Evolutionary conservation across 2,329 filamentous ascomycete species (phyloP), one percentile per base, ranked within the genome.

Genomic region (Alternaria triticimaculans): DNA sequence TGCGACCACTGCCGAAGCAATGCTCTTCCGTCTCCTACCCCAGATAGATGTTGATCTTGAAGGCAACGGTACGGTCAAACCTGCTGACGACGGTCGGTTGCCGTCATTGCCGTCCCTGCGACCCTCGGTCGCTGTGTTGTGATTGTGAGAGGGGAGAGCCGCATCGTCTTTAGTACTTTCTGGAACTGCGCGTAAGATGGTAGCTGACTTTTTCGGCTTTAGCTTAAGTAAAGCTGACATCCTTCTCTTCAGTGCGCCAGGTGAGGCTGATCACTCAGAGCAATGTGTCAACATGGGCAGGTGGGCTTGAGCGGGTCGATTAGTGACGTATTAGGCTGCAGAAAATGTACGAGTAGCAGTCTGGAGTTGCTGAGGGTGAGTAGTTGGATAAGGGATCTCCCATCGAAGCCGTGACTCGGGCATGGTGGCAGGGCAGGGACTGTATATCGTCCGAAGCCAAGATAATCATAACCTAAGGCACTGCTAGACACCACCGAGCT

Each of bases 111-210:
- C 59, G 25, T 37, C 49, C 46, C 58, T 37, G 48, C 50, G 33
- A 62, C 53, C 55, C 50, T 63, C 64, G 51, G 61, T 77, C 62
- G 74, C 73, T 26, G 80, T 67, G 41, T 82, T 80, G 68, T 80
- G 80, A 46, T 81, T 72, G 65, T 82, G 82, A 33, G 80, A 66
- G 66, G 68, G 70, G 68, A 69, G 70, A 71, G 63, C 68, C 58
- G 75, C 59, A 26, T 65, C 69, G 62, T 55, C 58, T 61, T 63
- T 59, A 54, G 70, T 65, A 45, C 64, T 64, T 30, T 70, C 68
- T 58, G 80, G 80, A 46, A 81, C 80, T 43, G 78, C 77, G 46
- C 72, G 78, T 54, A 81, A 64, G 41, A 79, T 73, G 28, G 76
- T 79, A 30, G 71, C 73, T 54, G 71, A 66, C 53, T 68, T 72